Conservation (phyloP, 1,284 basidiomycete species). For the Ceraceosorus guamensis region DNA sequence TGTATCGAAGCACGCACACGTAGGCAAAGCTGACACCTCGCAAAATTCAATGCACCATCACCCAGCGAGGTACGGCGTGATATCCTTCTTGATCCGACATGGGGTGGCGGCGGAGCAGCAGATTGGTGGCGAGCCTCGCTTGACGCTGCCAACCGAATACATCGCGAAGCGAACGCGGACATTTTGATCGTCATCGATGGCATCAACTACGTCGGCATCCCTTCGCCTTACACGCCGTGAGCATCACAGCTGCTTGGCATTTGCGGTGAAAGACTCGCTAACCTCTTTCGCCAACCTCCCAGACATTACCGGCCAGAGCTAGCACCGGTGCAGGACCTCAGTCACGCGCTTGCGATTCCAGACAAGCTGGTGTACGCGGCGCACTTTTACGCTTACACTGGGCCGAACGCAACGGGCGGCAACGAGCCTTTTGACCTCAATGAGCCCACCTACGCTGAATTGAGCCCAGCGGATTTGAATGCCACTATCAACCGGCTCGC, state of each 20-base stretch:
- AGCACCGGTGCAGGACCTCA: conserved; percentile 5
- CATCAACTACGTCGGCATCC: conserved; percentile 17
- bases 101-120: conserved; percentile 7
- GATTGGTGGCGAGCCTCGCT: conserved; percentile 14
- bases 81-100: conserved; percentile 7
- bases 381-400: conserved; percentile 15
- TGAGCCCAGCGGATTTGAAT: background rate
- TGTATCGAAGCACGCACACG: background rate
- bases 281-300: too few relatives aligned
- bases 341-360: conserved; percentile 9
- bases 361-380: conserved; percentile 17
- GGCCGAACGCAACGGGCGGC: conserved; percentile 12
- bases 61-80: conserved; percentile 8
- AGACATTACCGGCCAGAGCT: conserved; percentile 12
- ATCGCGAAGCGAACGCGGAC: conserved; percentile 11
- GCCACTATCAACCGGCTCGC: conserved; percentile 1
- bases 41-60: background rate
- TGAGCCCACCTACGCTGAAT: conserved; percentile 11
- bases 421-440: background rate
- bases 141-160: conserved; percentile 6
- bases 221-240: background rate
- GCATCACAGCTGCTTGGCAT: too few relatives aligned
- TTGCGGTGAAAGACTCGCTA: too few relatives aligned
- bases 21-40: background rate
- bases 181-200: conserved; percentile 14